These are phyloP conservation scores for Debaryomyces prosopidis DNA, from an alignment of 805 yeast species.

Conservation along the genomic window DNA sequence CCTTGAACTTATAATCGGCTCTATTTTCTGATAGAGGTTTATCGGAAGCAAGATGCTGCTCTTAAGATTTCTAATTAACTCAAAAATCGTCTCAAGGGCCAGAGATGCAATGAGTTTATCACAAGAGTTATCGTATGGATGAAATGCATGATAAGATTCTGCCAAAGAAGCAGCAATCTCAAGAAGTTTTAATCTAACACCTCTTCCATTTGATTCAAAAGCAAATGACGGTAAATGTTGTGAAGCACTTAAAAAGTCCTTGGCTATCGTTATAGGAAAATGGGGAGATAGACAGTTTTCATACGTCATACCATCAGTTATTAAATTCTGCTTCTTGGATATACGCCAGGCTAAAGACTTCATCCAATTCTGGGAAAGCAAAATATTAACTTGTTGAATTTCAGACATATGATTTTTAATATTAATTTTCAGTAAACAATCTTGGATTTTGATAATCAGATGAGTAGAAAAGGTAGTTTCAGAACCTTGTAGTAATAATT, in stretches of 20 bases:
- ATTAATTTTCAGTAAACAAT: not conserved
- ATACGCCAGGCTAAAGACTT: conserved; percentile 38
- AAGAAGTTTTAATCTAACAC: conserved; percentile 33
- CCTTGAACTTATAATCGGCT: too few relatives aligned
- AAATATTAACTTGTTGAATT: conserved; percentile 24
- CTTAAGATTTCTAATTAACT: too few relatives aligned
- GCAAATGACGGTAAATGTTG: conserved; percentile 30
- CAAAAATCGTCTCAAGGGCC: too few relatives aligned
- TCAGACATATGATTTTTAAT: not conserved
- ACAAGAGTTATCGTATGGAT: too few relatives aligned
- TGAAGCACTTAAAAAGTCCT: conserved; percentile 26
- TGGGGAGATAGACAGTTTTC: conserved; percentile 23
- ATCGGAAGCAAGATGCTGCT: too few relatives aligned
- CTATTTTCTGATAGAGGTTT: too few relatives aligned
- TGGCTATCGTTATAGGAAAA: conserved; percentile 33
- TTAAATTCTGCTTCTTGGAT: conserved; percentile 26
- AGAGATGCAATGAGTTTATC: too few relatives aligned
- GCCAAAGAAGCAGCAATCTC: conserved; percentile 32
- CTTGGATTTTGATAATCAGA: conserved; percentile 31
- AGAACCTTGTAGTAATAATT: too few relatives aligned
- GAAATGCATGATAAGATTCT: too few relatives aligned
- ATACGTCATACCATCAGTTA: conserved; percentile 15
- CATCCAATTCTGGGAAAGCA: conserved; percentile 39
- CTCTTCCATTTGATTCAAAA: conserved; percentile 42
- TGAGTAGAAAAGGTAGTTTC: not conserved